Base-by-base conservation (phyloP, 2,329 filamentous ascomycete species). In the Sporothrix mexicana region DNA sequence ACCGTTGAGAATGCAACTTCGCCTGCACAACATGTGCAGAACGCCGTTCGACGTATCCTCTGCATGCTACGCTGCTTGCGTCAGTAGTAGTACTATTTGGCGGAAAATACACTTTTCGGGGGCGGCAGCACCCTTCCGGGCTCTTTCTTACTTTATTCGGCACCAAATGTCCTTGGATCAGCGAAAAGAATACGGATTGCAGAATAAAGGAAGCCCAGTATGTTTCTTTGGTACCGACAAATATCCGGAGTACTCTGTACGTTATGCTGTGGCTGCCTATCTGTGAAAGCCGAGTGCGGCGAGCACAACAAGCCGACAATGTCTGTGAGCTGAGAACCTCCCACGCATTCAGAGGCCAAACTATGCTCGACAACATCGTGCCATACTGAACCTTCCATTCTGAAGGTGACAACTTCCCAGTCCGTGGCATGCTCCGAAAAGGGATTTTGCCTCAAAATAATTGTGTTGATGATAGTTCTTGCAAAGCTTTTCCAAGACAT, bases 1-100 rank as follows among this genome's bases (percentile, higher is more conserved):
- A 20, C 59, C 57, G 59, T 43, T 62, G 59, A 62, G 59, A 62
- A 62, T 62, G 30, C 30, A 43, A 62, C 59, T 43, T 62, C 3
- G 59, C 17, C 59, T 62, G 59, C 59, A 62, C 59, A 62, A 20
- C 30, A 43, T 62, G 30, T 61, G 17, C 17, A 20, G 17, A 41
- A 17, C 30, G 30, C 17, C 5, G 59, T 12, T 9, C 30, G 4
- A 3, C 10, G 51, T 20, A 47, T 6, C n/a, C n/a, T 20, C 30
- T 20, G 30, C 57, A 57, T 57, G 55, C 23, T 30, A 57, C 55
- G 55, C 10, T 15, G 23, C 23, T 30, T 13, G 23, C 15, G 15
- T 43, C 59, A 62, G 59, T 36, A 8, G 51, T 53, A n/a, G 17
- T 2, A 15, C 45, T 7, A 1, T 59, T n/a, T 36, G 13, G 1